phyloP scores from a whole-genome alignment of 208 protist genomes.

The Crithidia expoeki region DNA sequence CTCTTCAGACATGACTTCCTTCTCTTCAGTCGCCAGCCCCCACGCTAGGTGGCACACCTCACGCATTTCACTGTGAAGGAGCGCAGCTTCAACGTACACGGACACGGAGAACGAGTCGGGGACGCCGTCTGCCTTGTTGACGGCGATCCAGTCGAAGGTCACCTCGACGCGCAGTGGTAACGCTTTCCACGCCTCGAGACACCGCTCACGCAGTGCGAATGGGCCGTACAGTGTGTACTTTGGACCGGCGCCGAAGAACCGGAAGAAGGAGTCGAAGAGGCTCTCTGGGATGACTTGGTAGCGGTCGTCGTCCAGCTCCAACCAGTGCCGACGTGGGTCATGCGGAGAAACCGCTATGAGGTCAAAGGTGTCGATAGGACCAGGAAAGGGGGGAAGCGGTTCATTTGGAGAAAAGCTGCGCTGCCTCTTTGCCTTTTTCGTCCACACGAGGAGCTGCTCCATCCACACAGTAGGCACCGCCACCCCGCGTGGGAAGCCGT shows the following conservation, averaged over 20 bases:
- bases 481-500: conserved; percentile 43
- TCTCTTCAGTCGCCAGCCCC: conserved; percentile 30
- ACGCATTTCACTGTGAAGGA: conserved; percentile 40
- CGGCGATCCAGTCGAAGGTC: conserved; percentile 32
- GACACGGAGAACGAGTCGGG: conserved; percentile 29
- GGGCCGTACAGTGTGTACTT: conserved; percentile 60
- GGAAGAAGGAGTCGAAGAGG: conserved; percentile 62
- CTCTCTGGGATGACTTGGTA: conserved; percentile 74
- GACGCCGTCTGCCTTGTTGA: conserved; percentile 18
- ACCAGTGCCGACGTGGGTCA: conserved; percentile 50
- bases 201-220: conserved; percentile 43
- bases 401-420: not conserved
- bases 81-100: conserved; percentile 46
- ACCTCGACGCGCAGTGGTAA: conserved; percentile 35
- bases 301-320: conserved; percentile 24
- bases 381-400: conserved; percentile 36
- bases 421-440: conserved; percentile 13
- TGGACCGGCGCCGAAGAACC: conserved; percentile 66
- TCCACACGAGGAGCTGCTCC: conserved; percentile 50
- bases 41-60: conserved; percentile 55
- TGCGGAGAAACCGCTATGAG: conserved; percentile 42
- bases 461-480: conserved; percentile 70
- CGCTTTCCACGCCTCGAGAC: conserved; percentile 36
- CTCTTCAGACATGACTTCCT: conserved; percentile 33
- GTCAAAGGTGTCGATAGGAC: conserved; percentile 68